Evolutionary conservation across 1,284 basidiomycete genomes (phyloP).

Genomic region (Cutaneotrichosporon curvatum): DNA sequence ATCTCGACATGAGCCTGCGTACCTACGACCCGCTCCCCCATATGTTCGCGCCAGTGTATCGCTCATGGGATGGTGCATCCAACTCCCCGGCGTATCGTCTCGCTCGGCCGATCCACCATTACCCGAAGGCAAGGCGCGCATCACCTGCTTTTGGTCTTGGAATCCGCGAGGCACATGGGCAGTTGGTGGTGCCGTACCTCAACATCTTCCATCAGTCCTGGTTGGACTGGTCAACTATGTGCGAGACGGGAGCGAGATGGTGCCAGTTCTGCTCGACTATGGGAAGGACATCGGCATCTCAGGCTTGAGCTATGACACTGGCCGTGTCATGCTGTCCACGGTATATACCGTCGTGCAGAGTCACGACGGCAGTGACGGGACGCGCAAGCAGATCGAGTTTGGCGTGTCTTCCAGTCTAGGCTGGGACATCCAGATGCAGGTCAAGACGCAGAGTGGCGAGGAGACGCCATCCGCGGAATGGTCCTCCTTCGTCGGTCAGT

Average conservation of each 20-base stretch:
- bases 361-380: constrained; percentile 49
- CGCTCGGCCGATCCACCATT: constrained; percentile 40
- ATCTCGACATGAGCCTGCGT: constrained; percentile 81
- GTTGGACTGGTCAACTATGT: constrained; percentile 71
- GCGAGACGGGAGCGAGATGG: constrained; percentile 61
- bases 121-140: constrained; percentile 52
- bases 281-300: constrained; percentile 77
- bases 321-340: constrained; percentile 71
- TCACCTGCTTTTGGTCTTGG: constrained; percentile 94
- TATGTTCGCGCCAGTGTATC: constrained; percentile 87
- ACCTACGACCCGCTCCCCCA: constrained; percentile 86
- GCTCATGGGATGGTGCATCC: constrained; percentile 87
- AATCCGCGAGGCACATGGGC: constrained; percentile 85
- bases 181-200: constrained; percentile 55
- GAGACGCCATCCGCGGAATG: constrained; percentile 56
- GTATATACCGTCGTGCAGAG: constrained; percentile 74
- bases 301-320: constrained; percentile 66
- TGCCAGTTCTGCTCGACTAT: constrained; percentile 70
- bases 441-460: constrained; percentile 63
- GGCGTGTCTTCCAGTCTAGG: constrained; percentile 68
- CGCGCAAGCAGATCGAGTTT: constrained; percentile 68
- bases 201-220: constrained; percentile 74
- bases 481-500: constrained; percentile 59
- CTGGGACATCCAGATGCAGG: constrained; percentile 75
- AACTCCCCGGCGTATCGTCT: constrained; percentile 49